Evolutionary conservation across 306 rosid species (phyloP).

Genomic region (Quercus engelmannii): DNA sequence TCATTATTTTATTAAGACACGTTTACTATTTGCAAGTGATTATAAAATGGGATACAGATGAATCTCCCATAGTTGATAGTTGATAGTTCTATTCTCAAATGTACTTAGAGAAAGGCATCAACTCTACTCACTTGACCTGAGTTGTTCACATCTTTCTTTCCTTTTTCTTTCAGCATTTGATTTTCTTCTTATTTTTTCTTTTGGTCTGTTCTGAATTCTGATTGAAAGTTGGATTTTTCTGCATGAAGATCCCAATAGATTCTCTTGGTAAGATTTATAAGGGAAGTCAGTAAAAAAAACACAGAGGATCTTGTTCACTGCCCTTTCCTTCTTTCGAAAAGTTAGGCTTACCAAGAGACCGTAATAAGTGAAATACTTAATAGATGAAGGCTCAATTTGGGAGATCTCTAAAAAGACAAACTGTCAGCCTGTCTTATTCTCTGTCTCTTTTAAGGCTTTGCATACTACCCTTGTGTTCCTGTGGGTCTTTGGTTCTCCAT

Average conservation of each 20-base stretch:
- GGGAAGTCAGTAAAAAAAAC: slow-evolving; percentile 1
- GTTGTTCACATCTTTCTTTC: slow-evolving; percentile 2
- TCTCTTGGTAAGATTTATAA: neutral
- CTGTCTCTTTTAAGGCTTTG: slow-evolving; percentile 16
- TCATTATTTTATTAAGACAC: neutral
- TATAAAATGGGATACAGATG: neutral
- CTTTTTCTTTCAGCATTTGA: neutral
- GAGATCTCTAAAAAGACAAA: slow-evolving; percentile 27
- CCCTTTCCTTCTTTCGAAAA: slow-evolving; percentile 28
- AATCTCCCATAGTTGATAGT: neutral
- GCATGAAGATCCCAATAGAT: slow-evolving; percentile 18
- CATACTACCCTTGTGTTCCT: slow-evolving; percentile 14
- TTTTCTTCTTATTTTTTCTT: slow-evolving; percentile 9
- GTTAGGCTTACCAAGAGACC: slow-evolving; percentile 28
- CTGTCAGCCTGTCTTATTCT: slow-evolving; percentile 33
- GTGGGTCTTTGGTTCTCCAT: slow-evolving; percentile 31
- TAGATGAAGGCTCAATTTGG: slow-evolving; percentile 34
- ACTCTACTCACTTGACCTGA: neutral
- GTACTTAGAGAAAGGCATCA: neutral
- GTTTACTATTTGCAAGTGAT: neutral
- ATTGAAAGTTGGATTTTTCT: neutral
- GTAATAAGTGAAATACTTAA: slow-evolving; percentile 30
- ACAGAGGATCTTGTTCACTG: neutral
- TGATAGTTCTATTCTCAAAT: neutral
- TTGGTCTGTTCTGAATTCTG: neutral